Evolutionary conservation across 805 yeast genomes (phyloP), one percentile per base, ranked within the genome.

Genomic region (Kodamaea laetipori): DNA sequence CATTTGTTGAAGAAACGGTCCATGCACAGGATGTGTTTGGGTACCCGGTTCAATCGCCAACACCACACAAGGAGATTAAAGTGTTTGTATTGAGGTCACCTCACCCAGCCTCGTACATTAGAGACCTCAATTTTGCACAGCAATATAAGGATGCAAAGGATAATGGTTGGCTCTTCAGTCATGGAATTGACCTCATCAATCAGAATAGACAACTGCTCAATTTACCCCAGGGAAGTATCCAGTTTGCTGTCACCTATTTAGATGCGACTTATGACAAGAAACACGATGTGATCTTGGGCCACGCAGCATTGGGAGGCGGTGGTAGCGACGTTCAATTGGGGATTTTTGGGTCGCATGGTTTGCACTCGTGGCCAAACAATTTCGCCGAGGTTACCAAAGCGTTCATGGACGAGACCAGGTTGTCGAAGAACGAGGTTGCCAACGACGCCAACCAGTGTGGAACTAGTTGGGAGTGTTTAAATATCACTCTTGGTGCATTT

Each of bases 231-330:
- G 45, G 15, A 4, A 71, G 76, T 6, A 76, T 76, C 2, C 87
- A 86, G 54, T 95, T 94, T 16, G 97, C 98, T 0, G 92, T 86
- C 16, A 72, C 92, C 60, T 84, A 81, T 52, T 61, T 90, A 52
- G 99, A 94, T 64, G 75, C 95, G 1, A 90, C 84, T 57, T 94
- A 89, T 86, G 95, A 90, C 60, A 63, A 69, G 2, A 55, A 65
- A 32, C 63, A 66, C 24, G 71, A 80, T 13, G 64, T 86, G 50
- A 81, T 94, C 37, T 61, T 81, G 27, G 88, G 89, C 2, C 98
- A 94, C 66, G 97, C 97, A 2, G 98, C 98, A 0, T 67, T 92
- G 12, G 98, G 98, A 36, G 98, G 98, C 21, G 94, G 94, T 9
- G 74, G 76, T 18, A 82, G 75, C 32, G 69, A 79, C 33, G 69